phyloP scores from a whole-genome alignment of 2,329 filamentous ascomycete species.

The Fusarium coicis region DNA sequence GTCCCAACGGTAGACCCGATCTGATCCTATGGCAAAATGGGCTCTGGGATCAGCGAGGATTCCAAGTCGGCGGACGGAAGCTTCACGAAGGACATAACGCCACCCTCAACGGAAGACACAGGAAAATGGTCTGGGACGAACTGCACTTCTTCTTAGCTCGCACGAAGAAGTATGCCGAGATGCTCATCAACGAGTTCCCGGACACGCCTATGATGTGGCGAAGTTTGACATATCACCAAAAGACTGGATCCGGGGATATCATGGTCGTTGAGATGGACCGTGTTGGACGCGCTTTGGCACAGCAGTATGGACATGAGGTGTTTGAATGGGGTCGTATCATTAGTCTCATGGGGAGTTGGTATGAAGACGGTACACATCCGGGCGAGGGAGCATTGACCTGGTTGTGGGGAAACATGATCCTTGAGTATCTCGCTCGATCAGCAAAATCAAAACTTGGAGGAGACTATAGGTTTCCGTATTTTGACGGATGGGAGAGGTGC shows the following conservation, averaged over 20 bases:
- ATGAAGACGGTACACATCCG: background rate
- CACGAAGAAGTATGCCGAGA: background rate
- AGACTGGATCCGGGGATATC: background rate
- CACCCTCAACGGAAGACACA: background rate
- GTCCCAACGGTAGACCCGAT: background rate
- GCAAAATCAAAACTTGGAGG: background rate
- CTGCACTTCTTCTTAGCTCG: background rate
- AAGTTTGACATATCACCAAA: background rate
- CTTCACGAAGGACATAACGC: background rate
- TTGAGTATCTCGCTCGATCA: constrained; percentile 9
- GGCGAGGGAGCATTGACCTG: background rate
- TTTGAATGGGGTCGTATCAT: constrained; percentile 8
- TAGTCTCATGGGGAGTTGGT: background rate
- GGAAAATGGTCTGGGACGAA: constrained; percentile 6
- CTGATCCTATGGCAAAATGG: constrained; percentile 1
- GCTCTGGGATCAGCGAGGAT: background rate
- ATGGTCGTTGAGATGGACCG: constrained; percentile 10
- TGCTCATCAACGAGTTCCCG: background rate
- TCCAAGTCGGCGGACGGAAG: constrained; percentile 2
- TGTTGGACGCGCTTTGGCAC: background rate
- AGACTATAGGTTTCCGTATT: background rate
- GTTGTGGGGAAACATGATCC: constrained; percentile 6
- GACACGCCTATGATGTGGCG: constrained; percentile 3
- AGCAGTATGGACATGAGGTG: background rate
- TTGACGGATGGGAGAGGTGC: constrained; percentile 13